Base-by-base conservation (phyloP, 2,329 filamentous ascomycete genomes). In the Zelopaecilomyces penicillatus region DNA sequence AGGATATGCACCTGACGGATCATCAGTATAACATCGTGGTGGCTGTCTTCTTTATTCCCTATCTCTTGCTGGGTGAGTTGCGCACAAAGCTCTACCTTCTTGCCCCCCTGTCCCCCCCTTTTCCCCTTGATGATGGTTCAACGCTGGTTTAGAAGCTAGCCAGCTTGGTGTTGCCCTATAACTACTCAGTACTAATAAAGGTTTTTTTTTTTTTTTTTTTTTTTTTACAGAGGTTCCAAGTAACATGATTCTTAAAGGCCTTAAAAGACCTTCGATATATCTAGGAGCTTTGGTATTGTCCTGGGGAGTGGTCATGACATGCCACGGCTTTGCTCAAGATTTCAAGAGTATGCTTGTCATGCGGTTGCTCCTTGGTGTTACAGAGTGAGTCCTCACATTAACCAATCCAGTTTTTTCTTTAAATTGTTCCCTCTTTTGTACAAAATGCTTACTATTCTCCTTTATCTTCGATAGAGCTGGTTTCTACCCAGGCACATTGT, bases 91-190 rank as follows among this genome's bases (percentile, higher is more conserved):
- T 83, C 51, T 76, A 1, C 83, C 83, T 0, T 80, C 75, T 28
- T 61, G 81, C 33, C 87, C 85, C 54, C 69, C 85, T 36, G 78
- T 81, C 0, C 61, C 70, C 3, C 83, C 85, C 48, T 83, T 86
- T 70, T 59, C 78, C 3, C 58, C 72, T 7, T 73, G 57, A 55
- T 59, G 56, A 57, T 55, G 3, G 3, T 42, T 52, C 1, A 53
- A 53, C 12, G 55, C 54, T 64, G 7, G 57, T 60, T 6, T 38
- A 51, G 3, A 57, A 58, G 47, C 61, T 58, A 39, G 58, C 46
- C 6, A 52, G 58, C 51, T 19, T 19, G 19, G 19, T 19, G 19
- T 19, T 19, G 19, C 19, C 19, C 19, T 19, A 19, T 19, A 19
- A 19, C 19, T 19, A 19, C 19, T 19, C 19, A 19, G 19, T 19